phyloP scores from a whole-genome alignment of 345 rosid species.

The Orychophragmus violaceus region DNA sequence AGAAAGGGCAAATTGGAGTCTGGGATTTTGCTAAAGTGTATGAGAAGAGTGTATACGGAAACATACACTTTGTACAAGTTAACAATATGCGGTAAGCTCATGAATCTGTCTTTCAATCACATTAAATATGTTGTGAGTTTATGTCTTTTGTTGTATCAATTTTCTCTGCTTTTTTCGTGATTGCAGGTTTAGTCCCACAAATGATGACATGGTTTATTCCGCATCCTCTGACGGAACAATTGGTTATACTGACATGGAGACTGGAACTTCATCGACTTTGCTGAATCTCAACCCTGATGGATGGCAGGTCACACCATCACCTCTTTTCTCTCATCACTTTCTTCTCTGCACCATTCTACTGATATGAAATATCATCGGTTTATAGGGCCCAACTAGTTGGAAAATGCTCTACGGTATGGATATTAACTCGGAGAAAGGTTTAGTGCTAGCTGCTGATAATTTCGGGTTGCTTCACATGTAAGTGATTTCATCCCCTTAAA shows the following conservation, averaged over 20 bases:
- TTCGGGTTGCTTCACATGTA: slow-evolving; percentile 79
- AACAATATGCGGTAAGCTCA: slow-evolving; percentile 70
- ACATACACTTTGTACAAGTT: slow-evolving; percentile 77
- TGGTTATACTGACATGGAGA: slow-evolving; percentile 86
- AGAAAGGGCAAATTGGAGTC: slow-evolving; percentile 98
- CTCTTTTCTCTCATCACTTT: neutral
- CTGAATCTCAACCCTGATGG: slow-evolving; percentile 87
- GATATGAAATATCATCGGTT: neutral
- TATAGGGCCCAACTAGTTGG: slow-evolving; percentile 71
- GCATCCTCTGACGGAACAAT: slow-evolving; percentile 95
- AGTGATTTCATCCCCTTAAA: slow-evolving; percentile 28
- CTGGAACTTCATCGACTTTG: slow-evolving; percentile 73
- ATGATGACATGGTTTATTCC: slow-evolving; percentile 69
- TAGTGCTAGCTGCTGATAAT: slow-evolving; percentile 76
- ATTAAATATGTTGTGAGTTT: neutral
- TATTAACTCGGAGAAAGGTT: slow-evolving; percentile 68
- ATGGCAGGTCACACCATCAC: slow-evolving; percentile 62
- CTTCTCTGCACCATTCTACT: neutral
- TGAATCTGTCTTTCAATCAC: neutral
- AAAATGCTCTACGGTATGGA: slow-evolving; percentile 98
- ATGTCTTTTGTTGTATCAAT: neutral
- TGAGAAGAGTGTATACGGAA: slow-evolving; percentile 78
- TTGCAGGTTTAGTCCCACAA: slow-evolving; percentile 71
- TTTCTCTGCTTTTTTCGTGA: neutral
- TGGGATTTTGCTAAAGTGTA: slow-evolving; percentile 88